Evolutionary conservation across 768 basidiomycete species (phyloP).

Genomic region (Rhodotorula paludigena): DNA sequence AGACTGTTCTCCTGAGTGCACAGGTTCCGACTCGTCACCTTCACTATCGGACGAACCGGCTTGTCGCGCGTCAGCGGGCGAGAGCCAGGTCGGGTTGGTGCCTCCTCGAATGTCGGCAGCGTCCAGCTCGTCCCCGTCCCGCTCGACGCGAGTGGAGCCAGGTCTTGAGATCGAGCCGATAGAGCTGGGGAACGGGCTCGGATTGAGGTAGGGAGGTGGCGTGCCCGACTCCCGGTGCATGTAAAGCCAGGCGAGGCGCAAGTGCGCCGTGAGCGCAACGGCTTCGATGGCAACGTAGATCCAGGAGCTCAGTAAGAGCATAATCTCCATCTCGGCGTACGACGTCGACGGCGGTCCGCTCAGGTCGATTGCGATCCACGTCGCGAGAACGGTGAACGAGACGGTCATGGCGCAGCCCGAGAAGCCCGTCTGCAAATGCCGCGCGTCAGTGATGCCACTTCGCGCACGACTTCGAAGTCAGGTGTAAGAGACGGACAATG

Average conservation of each 20-base stretch:
- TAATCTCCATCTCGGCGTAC: neutral
- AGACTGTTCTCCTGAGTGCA: too few species aligned
- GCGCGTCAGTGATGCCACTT: neutral
- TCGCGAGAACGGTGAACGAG: neutral
- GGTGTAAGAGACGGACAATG: slow-evolving; percentile 9
- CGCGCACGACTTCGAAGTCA: neutral
- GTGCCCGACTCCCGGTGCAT: neutral
- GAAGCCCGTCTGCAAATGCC: neutral
- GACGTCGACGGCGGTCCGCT: neutral
- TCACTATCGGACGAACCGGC: too few species aligned
- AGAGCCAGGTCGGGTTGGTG: neutral
- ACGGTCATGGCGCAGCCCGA: neutral
- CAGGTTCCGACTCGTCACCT: too few species aligned
- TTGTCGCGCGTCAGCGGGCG: neutral
- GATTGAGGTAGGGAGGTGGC: too few species aligned
- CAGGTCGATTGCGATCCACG: neutral
- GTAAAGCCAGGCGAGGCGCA: neutral
- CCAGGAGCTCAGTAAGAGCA: slow-evolving; percentile 1
- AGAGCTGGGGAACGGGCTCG: too few species aligned
- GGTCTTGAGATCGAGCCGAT: too few species aligned
- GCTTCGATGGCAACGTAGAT: neutral
- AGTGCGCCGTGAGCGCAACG: slow-evolving; percentile 4
- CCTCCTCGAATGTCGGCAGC: too few species aligned
- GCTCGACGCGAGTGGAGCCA: too few species aligned
- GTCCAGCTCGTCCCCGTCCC: too few species aligned